phyloP scores from a whole-genome alignment of 2,329 filamentous ascomycete genomes.

The Ceratocystiopsis sp. region DNA sequence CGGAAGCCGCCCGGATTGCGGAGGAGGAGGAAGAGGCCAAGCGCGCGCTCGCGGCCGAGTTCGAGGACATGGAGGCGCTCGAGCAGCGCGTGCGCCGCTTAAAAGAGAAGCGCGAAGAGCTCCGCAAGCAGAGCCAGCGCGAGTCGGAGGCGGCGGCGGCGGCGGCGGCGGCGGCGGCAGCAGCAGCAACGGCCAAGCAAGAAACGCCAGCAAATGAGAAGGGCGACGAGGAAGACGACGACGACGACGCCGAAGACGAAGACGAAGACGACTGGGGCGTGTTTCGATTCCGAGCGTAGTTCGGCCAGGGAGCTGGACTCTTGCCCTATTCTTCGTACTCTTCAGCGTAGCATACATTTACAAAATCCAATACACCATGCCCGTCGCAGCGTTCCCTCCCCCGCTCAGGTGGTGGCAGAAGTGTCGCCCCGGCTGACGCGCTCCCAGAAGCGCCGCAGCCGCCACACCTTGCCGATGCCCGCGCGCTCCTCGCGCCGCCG shows the following conservation, averaged over 20 bases:
- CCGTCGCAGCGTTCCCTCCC: no score
- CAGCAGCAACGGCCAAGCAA: slow-evolving; percentile 10
- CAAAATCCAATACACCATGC: no score
- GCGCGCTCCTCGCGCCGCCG: slow-evolving; percentile 30
- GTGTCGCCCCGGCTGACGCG: slow-evolving; percentile 28
- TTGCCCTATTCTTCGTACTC: no score
- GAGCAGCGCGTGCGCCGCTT: slow-evolving; percentile 53
- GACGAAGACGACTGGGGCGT: slow-evolving; percentile 42
- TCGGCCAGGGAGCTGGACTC: not conserved
- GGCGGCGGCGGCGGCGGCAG: slow-evolving; percentile 19
- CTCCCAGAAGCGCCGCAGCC: slow-evolving; percentile 50
- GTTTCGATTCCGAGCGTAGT: slow-evolving; percentile 29
- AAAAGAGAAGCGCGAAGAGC: slow-evolving; percentile 53
- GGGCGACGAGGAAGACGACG: slow-evolving; percentile 22
- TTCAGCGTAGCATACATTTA: no score
- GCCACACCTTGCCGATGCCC: slow-evolving; percentile 41
- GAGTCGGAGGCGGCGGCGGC: slow-evolving; percentile 14
- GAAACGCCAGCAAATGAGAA: slow-evolving; percentile 18
- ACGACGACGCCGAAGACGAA: slow-evolving; percentile 26
- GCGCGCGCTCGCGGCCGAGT: slow-evolving; percentile 56
- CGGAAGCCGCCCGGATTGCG: slow-evolving; percentile 36
- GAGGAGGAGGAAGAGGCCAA: slow-evolving; percentile 63
- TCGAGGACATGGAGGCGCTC: slow-evolving; percentile 68
- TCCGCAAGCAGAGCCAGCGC: slow-evolving; percentile 21
- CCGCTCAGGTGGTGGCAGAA: not conserved